phyloP scores from a whole-genome alignment of 129 eudicot genomes.

The Flaveria trinervia region DNA sequence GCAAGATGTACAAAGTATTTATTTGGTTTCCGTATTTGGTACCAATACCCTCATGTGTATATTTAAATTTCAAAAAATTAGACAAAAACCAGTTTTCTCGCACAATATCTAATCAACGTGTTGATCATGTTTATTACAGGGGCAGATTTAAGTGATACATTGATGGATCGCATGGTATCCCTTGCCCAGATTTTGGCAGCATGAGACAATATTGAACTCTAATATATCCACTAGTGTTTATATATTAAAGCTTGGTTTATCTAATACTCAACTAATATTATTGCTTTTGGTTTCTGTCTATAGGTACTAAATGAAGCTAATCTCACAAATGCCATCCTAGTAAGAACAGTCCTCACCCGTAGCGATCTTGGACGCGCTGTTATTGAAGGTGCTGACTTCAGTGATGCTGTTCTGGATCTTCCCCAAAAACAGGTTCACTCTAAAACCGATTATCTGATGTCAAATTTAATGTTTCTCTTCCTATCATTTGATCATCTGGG shows the following conservation, averaged over 20 bases:
- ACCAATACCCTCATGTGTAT: not conserved
- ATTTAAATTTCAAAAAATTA: not conserved
- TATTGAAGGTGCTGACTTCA: conserved; percentile 96
- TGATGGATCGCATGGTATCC: conserved; percentile 98
- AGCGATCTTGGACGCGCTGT: conserved; percentile 96
- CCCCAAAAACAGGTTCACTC: conserved; percentile 70
- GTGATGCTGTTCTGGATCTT: conserved; percentile 98
- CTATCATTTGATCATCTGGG: not conserved
- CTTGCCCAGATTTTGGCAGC: conserved; percentile 9
- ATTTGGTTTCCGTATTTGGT: too few relatives aligned
- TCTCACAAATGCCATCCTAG: conserved; percentile 86
- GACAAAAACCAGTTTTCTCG: not conserved
- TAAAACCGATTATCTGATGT: not conserved
- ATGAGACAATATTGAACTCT: not conserved
- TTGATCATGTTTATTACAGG: conserved; percentile 49
- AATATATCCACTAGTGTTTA: not conserved
- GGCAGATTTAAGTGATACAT: conserved; percentile 96
- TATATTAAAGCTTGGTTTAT: not conserved
- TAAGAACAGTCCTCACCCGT: conserved; percentile 88
- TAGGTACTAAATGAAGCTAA: conserved; percentile 94
- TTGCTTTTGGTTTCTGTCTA: conserved; percentile 12
- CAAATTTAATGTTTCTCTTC: not conserved
- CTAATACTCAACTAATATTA: not conserved
- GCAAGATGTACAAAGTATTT: too few relatives aligned
- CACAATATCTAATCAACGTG: conserved; percentile 10